Evolutionary conservation across 2,329 filamentous ascomycete genomes (phyloP).

Genomic region (Fusarium brachygibbosum): DNA sequence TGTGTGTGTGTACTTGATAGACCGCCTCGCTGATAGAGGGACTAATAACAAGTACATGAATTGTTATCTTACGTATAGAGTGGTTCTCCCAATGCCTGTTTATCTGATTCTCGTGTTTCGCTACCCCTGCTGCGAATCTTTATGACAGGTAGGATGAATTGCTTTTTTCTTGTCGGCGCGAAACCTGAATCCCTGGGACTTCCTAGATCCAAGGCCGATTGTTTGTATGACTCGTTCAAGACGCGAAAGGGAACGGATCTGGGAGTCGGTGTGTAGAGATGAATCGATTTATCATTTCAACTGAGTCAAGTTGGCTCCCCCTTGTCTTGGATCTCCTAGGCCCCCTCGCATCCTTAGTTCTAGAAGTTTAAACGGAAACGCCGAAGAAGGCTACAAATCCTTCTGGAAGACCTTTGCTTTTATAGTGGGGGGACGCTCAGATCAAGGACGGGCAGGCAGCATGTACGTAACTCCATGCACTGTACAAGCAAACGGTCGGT

Average conservation of each 20-base stretch:
- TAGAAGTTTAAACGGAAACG: constrained; percentile 23
- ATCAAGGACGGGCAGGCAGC: background rate
- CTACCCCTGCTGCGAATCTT: constrained; percentile 18
- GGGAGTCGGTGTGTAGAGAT: background rate
- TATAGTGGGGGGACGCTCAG: constrained; percentile 1
- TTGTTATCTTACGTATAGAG: background rate
- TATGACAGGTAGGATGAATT: constrained; percentile 21
- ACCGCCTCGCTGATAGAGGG: constrained; percentile 1
- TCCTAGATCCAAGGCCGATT: background rate
- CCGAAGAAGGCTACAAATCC: constrained; percentile 18
- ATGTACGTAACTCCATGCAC: background rate
- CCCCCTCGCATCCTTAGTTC: constrained; percentile 6
- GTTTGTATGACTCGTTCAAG: constrained; percentile 19
- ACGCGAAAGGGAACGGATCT: background rate
- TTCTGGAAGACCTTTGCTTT: constrained; percentile 25
- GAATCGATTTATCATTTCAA: constrained; percentile 1
- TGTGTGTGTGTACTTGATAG: constrained; percentile 1
- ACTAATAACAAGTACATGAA: background rate
- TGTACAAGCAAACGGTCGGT: background rate
- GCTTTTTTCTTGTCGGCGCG: constrained; percentile 11
- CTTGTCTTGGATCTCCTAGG: background rate
- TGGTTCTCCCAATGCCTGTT: constrained; percentile 15
- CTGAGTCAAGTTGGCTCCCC: constrained; percentile 9
- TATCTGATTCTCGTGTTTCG: constrained; percentile 21
- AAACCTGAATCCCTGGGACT: constrained; percentile 6